phyloP scores from a whole-genome alignment of 495 filamentous ascomycete genomes.

The Xylaria sp. region DNA sequence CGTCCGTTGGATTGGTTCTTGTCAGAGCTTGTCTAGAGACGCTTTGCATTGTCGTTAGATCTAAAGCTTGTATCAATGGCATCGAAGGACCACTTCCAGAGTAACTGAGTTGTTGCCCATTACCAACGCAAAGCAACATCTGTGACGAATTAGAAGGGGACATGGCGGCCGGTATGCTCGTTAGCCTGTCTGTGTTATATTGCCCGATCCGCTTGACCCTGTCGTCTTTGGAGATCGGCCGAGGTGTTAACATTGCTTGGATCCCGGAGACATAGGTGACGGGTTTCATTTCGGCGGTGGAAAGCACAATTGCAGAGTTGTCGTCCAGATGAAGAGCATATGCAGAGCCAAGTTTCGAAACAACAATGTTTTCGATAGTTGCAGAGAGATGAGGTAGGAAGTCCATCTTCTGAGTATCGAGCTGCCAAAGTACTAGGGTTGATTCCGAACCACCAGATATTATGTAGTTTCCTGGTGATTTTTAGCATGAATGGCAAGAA shows the following conservation, averaged over 20 bases:
- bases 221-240: conserved; percentile 49
- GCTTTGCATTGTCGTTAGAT: conserved; percentile 73
- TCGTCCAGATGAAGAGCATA: conserved; percentile 87
- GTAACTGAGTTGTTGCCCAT: conserved; percentile 51
- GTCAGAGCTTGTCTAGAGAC: conserved; percentile 85
- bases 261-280: conserved; percentile 82
- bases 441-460: conserved; percentile 92
- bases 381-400: conserved; percentile 88
- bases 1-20: conserved; percentile 82
- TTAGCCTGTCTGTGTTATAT: conserved; percentile 27
- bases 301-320: conserved; percentile 87
- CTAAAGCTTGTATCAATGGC: conserved; percentile 76
- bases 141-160: conserved; percentile 50
- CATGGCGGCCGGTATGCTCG: conserved; percentile 44
- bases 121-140: conserved; percentile 55
- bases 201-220: conserved; percentile 46
- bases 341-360: conserved; percentile 78
- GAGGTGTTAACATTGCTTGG: conserved; percentile 63
- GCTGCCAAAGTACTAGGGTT: conserved; percentile 92
- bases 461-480: conserved; percentile 83
- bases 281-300: conserved; percentile 83
- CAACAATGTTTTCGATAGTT: conserved; percentile 78
- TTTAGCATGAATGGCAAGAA: conserved; percentile 32
- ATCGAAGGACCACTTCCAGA: conserved; percentile 49
- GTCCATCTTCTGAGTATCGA: conserved; percentile 81